Percentiles rank a stretch among this genome's conserved stretches.
phyloP scores from a whole-genome alignment of 805 yeast genomes.

The Priceomyces fermenticarens region DNA sequence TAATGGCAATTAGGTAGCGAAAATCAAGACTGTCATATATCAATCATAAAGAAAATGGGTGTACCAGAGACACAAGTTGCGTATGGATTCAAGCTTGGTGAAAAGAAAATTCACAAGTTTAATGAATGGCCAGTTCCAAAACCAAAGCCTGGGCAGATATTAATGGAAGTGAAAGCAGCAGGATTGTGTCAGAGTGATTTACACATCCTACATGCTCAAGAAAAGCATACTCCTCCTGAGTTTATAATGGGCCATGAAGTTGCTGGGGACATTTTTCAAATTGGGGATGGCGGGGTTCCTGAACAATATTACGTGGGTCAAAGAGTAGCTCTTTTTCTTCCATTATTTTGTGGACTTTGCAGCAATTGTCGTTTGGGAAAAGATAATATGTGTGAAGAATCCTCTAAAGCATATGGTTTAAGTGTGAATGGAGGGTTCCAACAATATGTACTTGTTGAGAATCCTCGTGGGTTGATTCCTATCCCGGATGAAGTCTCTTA shows the following conservation, averaged over 20 bases:
- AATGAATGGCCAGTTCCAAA: conserved; percentile 26
- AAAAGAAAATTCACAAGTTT: conserved; percentile 20
- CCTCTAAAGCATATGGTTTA: conserved; percentile 30
- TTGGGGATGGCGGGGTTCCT: conserved; percentile 22
- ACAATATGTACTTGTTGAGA: conserved; percentile 33
- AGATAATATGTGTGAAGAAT: conserved; percentile 28
- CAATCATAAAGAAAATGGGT: conserved; percentile 5
- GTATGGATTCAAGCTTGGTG: conserved; percentile 32
- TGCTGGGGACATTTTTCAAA: conserved; percentile 34
- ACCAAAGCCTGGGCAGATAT: conserved; percentile 27
- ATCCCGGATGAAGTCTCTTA: conserved; percentile 39
- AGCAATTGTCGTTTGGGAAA: conserved; percentile 30
- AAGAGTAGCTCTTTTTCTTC: conserved; percentile 28
- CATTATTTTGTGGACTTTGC: conserved; percentile 34
- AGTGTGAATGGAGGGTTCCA: conserved; percentile 41
- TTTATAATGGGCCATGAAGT: conserved; percentile 47
- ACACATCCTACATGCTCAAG: conserved; percentile 28
- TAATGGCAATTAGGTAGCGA: no score
- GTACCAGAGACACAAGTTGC: conserved; percentile 29
- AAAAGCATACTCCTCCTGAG: conserved; percentile 17
- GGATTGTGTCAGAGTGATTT: conserved; percentile 45
- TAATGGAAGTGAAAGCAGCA: conserved; percentile 40
- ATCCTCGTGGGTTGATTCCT: conserved; percentile 32
- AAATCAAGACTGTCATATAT: no score
- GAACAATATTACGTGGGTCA: conserved; percentile 25